Conservation (phyloP, 306 rosid species). For the Bauhinia variegata region DNA sequence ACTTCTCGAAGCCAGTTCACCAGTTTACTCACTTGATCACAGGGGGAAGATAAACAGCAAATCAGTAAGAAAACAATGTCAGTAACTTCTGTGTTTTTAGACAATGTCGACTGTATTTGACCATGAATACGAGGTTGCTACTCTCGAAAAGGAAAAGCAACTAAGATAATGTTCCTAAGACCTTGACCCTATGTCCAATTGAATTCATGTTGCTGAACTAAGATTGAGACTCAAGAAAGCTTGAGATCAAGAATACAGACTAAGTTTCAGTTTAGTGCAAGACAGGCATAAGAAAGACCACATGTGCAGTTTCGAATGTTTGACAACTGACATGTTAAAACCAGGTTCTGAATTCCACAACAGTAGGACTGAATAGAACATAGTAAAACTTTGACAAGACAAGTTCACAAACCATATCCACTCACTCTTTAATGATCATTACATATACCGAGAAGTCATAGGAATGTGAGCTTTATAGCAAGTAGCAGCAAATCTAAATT, state of each 20-base stretch:
- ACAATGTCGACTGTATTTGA: not conserved
- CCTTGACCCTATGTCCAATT: constrained; percentile 3
- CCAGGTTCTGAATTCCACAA: not conserved
- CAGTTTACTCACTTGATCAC: not conserved
- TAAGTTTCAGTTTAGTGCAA: not conserved
- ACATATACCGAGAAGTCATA: not conserved
- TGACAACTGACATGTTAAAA: constrained; percentile 17
- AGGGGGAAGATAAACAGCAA: not conserved
- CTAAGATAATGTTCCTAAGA: not conserved
- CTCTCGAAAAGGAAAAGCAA: not conserved
- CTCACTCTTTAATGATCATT: constrained; percentile 12
- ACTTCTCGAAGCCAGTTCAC: too few relatives aligned
- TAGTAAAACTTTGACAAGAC: not conserved
- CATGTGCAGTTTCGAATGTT: constrained; percentile 9
- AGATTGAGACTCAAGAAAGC: constrained; percentile 7
- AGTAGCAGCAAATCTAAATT: not conserved
- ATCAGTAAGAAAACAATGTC: not conserved
- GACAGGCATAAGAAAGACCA: constrained; percentile 4
- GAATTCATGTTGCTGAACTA: constrained; percentile 7
- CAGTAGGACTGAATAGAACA: not conserved
- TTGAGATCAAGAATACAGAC: not conserved
- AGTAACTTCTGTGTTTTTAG: not conserved
- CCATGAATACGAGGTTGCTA: too few relatives aligned
- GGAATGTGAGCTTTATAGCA: constrained; percentile 8
- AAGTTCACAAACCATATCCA: not conserved